phyloP scores from a whole-genome alignment of 805 yeast species.

The Brettanomyces sp. region DNA sequence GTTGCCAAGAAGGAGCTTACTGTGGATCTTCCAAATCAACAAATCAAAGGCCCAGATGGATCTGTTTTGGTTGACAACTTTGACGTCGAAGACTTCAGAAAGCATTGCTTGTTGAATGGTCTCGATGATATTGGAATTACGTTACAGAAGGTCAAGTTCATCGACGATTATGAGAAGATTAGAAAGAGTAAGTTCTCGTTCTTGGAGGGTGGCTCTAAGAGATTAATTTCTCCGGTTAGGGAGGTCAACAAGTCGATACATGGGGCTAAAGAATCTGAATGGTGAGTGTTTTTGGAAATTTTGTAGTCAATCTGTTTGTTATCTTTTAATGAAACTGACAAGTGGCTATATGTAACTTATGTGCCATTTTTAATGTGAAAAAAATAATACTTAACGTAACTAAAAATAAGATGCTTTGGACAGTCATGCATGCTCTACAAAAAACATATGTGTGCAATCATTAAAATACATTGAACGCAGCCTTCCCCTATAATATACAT shows the following conservation, averaged over 20 bases:
- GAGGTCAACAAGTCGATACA: slow-evolving; percentile 62
- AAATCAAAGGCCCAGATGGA: slow-evolving; percentile 56
- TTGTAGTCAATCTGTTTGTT: no score
- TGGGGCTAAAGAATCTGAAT: slow-evolving; percentile 66
- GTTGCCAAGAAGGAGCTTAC: slow-evolving; percentile 60
- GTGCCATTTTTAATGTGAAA: no score
- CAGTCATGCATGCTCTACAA: no score
- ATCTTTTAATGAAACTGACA: no score
- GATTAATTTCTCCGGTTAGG: slow-evolving; percentile 46
- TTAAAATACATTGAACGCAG: background rate
- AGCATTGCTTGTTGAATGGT: slow-evolving; percentile 90
- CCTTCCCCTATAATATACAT: background rate
- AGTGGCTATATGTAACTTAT: no score
- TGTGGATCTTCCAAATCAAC: slow-evolving; percentile 82
- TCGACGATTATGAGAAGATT: slow-evolving; percentile 60
- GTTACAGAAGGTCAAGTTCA: slow-evolving; percentile 75
- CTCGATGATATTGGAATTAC: slow-evolving; percentile 96
- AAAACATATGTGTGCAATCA: background rate
- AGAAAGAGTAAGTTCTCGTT: slow-evolving; percentile 81
- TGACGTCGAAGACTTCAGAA: slow-evolving; percentile 85
- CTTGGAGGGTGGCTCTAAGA: slow-evolving; percentile 78
- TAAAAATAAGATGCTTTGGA: no score
- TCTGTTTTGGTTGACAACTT: slow-evolving; percentile 74
- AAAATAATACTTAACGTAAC: no score
- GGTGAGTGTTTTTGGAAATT: slow-evolving; percentile 34